Base-by-base conservation (phyloP, 352 stramenopile genomes). In the Elongisporangium senticosum region DNA sequence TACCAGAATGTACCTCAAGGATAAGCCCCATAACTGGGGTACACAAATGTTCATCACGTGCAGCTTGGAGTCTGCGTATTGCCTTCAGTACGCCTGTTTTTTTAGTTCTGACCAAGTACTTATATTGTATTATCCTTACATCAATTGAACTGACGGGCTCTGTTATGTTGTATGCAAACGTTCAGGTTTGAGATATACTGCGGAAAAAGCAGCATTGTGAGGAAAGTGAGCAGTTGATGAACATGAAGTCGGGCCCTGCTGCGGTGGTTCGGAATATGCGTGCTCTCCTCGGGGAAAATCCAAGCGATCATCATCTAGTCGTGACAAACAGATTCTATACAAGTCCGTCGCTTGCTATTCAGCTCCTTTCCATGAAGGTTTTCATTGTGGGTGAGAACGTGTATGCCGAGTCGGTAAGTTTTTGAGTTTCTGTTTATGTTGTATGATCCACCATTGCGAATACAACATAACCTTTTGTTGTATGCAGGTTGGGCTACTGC, bases 21-120 rank as follows among this genome's bases (percentile, higher is more conserved):
- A 65, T 26, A 65, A 65, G 20, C 54, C 60, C 19, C 60, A 65
- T 43, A 65, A 61, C 14, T 61, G 28, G 54, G 63, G 54, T 0
- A 64, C 58, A 0, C 65, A 65, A 10, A 24, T 60, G 10, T 69
- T 69, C 22, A 57, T 63, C 21, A 7, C 55, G 28, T 61, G 56
- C 49, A 49, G 24, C 26, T 20, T 20, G 11, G 43, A 28, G 1
- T 40, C 10, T 14, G 26, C 51, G 14, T 56, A 39, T 39, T 69
- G 58, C 24, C 48, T 65, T 3, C 20, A 49, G 63, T 67, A 49
- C 23, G 61, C 59, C 22, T 58, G 39, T 22, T 55, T 21, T 15
- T 43, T 43, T 43, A 17, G 33, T 15, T 17, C 17, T 17, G 33
- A 15, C 33, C 11, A 43, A 43, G 11, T 43, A 3, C 1, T 17